A percentile compares a stretch with the other conserved stretches of the same genome.
Conservation (phyloP, 2,329 filamentous ascomycete genomes). For the Blumeria graminis region DNA sequence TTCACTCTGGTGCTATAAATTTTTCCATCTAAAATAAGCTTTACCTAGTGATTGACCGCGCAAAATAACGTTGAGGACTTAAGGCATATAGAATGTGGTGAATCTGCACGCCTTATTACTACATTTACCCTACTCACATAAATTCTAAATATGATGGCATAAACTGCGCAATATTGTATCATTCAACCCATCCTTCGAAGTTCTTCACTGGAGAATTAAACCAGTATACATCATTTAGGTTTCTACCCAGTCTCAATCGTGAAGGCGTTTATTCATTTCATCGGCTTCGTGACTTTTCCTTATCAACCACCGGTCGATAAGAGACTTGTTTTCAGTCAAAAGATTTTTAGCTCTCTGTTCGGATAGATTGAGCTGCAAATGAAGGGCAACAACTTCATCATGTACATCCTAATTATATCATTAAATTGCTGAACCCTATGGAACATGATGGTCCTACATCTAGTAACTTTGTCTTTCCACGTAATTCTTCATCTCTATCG, state of each 20-base stretch:
- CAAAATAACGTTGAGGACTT: no score
- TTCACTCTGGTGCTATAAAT: no score
- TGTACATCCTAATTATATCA: conserved; percentile 42
- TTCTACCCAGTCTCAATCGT: background rate
- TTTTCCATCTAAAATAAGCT: no score
- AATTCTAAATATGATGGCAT: no score
- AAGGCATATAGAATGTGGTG: no score
- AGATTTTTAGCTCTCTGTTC: conserved; percentile 53
- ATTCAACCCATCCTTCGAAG: no score
- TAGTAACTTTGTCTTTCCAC: conserved; percentile 57
- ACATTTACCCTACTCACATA: no score
- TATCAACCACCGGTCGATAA: conserved; percentile 81
- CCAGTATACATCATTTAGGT: background rate
- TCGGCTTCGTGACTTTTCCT: conserved; percentile 69
- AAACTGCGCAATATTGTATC: no score
- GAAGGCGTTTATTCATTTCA: conserved; percentile 45
- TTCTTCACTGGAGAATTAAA: no score
- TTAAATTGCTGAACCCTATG: background rate
- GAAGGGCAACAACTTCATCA: conserved; percentile 74
- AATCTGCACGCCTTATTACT: no score
- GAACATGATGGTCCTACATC: conserved; percentile 24
- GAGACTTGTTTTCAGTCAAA: conserved; percentile 61
- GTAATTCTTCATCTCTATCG: conserved; percentile 68
- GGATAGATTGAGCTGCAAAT: conserved; percentile 67
- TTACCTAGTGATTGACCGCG: no score